Base-by-base conservation (phyloP, 1,284 basidiomycete genomes). In the Ceratobasidium sp. region DNA sequence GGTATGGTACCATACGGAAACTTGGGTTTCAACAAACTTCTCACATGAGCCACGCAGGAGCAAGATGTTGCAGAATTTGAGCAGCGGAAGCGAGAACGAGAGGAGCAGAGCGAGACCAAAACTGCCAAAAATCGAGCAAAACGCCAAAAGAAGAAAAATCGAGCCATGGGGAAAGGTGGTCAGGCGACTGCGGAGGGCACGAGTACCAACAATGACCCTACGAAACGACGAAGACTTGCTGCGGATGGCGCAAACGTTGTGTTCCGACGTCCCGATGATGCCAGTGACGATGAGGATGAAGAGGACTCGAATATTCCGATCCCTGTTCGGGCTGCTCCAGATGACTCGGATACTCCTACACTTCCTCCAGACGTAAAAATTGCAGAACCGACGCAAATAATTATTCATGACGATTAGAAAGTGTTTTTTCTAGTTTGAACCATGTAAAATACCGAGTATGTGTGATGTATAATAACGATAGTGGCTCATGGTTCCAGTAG, bases 81-180 rank as follows among this genome's bases (percentile, higher is more conserved):
- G 79, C 86, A 84, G 43, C 90, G 90, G 79, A 89, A 91, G 81
- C 86, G 86, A 49, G 90, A 90, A 77, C 86, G 90, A 69, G 90
- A 93, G 76, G 89, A 89, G 34, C 83, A 85, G 11, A 89, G 93
- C 0, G 91, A 97, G 62, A 90, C 92, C 2, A 97, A 96, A 86
- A 97, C 96, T 0, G 91, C 94, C 15, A 98, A 96, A 85, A 98
- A 98, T 82, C 89, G 96, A 19, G 92, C 94, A 11, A 97, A 94
- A 83, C 86, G 96, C 66, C 92, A 92, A 83, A 97, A 96, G 87
- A 95, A 95, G 87, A 98, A 96, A 83, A 90, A 88, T 79, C 88
- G 86, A 64, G 85, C 86, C 81, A 91, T 89, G 81, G 82, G 78
- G 4, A 89, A 88, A 80, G 84, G 82, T 19, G 37, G 59, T 19